Base-by-base conservation (phyloP, 768 basidiomycete species). In the Mycena epipterygia region DNA sequence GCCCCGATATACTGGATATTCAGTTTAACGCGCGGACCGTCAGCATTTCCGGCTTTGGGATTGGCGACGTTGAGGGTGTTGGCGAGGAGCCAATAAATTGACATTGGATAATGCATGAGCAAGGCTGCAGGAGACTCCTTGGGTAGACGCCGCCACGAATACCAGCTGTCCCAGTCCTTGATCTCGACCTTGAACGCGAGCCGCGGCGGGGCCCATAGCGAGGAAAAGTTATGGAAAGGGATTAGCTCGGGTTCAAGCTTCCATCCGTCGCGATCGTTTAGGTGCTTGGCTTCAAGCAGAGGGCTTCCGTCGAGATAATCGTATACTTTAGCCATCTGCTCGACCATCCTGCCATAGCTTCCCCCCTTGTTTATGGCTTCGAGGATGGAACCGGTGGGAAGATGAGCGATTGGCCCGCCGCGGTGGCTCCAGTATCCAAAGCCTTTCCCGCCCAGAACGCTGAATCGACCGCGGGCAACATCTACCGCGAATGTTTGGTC, bases 131-230 rank as follows among this genome's bases (percentile, higher is more conserved):
- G 85, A 32, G 85, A 85, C 35, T 79, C 80, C 52, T 81, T 74
- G 33, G 84, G 75, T 37, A 86, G 65, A 49, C 79, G 77, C 35
- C 85, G 77, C 85, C 84, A 86, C 32, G 77, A 64, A 68, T 86
- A 80, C 83, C 84, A 86, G 23, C 79, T 80, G 42, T 79, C 80
- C 85, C 85, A 86, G 75, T 81, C 80, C 19, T 35, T 59, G 29
- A 75, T 68, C 16, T 76, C 76, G 14, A 75, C 77, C 52, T 71
- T 78, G 9, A 79, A 76, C 51, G 52, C 70, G 0, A 81, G 76
- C 65, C 78, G 73, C 16, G 73, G 56, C 29, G 66, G 72, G 11
- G 35, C 74, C 73, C 44, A 71, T 32, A 68, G 72, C 70, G 65
- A 83, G 77, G 64, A 71, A 59, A 58, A 84, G 49, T 70, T 72